These are phyloP conservation scores for Tulasnella sp. DNA, from an alignment of 768 basidiomycete genomes.

Conservation along the genomic window DNA sequence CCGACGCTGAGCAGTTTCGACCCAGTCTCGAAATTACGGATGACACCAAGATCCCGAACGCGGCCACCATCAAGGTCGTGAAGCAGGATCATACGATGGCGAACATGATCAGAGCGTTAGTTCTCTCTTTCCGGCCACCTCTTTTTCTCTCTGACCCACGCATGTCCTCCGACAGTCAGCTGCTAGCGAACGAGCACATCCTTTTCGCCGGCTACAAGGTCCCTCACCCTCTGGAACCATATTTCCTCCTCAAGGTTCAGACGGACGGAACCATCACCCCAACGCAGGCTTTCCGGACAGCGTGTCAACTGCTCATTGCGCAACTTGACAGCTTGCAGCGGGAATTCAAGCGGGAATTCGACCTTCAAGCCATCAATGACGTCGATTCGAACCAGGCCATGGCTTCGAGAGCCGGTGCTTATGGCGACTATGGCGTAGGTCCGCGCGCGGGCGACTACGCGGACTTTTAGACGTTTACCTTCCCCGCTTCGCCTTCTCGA, in stretches of 20 bases:
- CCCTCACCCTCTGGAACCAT: conserved; percentile 91
- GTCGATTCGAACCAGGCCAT: conserved; percentile 14
- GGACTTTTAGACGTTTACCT: conserved; percentile 14
- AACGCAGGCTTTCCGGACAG: conserved; percentile 74
- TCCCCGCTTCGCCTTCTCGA: not conserved
- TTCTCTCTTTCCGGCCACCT: conserved; percentile 32
- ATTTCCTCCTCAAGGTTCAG: conserved; percentile 93
- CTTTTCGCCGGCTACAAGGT: conserved; percentile 98
- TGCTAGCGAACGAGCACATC: conserved; percentile 79
- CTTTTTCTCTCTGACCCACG: not conserved
- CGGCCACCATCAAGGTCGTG: conserved; percentile 87
- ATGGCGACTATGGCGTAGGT: conserved; percentile 27
- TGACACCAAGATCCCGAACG: conserved; percentile 97
- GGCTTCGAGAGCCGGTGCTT: not conserved
- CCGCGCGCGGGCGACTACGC: conserved; percentile 25
- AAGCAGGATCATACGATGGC: conserved; percentile 98
- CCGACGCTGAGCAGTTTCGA: not conserved
- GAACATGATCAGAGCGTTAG: conserved; percentile 93
- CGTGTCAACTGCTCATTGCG: conserved; percentile 75
- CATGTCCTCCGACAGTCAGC: conserved; percentile 56
- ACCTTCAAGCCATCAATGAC: conserved; percentile 33
- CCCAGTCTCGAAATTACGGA: conserved; percentile 82
- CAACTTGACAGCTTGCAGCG: conserved; percentile 44
- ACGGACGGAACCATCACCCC: conserved; percentile 87
- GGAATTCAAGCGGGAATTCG: conserved; percentile 40